phyloP scores from a whole-genome alignment of 2,329 filamentous ascomycete genomes.

The Talaromyces rugulosus region DNA sequence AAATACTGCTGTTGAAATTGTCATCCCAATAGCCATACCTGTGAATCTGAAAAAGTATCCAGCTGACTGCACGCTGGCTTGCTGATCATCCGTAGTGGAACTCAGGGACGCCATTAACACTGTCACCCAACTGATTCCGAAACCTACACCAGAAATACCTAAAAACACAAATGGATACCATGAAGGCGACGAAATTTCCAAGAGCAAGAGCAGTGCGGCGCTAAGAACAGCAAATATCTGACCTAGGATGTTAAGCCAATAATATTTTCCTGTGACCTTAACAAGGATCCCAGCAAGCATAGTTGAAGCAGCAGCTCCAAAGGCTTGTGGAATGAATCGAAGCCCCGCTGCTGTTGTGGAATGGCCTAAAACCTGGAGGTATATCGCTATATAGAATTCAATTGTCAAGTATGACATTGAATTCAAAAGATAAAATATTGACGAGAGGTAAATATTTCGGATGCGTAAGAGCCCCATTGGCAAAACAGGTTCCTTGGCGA shows the following conservation, averaged over 20 bases:
- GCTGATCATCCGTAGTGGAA: constrained; percentile 58
- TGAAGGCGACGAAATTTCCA: not conserved
- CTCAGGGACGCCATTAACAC: not conserved
- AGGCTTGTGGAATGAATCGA: constrained; percentile 66
- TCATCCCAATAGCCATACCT: constrained; percentile 68
- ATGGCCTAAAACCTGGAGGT: constrained; percentile 71
- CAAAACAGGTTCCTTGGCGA: constrained; percentile 73
- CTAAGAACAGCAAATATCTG: constrained; percentile 2
- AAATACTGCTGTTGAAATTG: constrained; percentile 71
- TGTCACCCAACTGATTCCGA: not conserved
- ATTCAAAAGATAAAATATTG: constrained; percentile 1
- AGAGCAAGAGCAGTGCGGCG: not conserved
- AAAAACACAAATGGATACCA: constrained; percentile 4
- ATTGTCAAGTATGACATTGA: constrained; percentile 1
- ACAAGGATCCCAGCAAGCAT: constrained; percentile 64
- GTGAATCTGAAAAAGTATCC: constrained; percentile 77
- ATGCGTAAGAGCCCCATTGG: constrained; percentile 67
- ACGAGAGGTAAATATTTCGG: constrained; percentile 1
- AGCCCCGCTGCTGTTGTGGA: constrained; percentile 66
- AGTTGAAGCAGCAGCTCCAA: constrained; percentile 57
- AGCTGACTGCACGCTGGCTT: constrained; percentile 80
- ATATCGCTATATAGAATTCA: constrained; percentile 77
- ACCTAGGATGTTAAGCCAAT: constrained; percentile 54
- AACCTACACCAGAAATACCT: not conserved
- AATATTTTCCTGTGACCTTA: constrained; percentile 67